These are phyloP conservation scores for Leishmania gerbilli DNA, from an alignment of 208 protist genomes.

Conservation along the genomic window DNA sequence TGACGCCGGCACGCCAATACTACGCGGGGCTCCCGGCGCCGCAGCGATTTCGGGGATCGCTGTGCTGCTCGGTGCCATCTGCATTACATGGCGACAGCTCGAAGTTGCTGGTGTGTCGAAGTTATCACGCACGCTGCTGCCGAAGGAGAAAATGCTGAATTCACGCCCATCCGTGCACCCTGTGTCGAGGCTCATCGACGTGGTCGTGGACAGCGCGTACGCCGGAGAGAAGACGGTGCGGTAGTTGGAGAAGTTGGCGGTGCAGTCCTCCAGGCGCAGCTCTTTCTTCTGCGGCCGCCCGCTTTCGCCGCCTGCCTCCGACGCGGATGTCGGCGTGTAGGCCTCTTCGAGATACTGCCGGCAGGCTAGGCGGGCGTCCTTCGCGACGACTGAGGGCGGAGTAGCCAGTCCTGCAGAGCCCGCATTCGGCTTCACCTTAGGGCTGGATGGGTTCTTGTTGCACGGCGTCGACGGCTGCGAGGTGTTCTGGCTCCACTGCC, in stretches of 20 bases:
- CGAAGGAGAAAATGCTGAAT: conserved; percentile 33
- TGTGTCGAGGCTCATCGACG: conserved; percentile 21
- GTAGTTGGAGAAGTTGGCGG: neutral
- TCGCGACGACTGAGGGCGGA: conserved; percentile 13
- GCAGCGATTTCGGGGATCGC: neutral
- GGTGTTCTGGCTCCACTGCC: neutral
- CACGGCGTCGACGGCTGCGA: conserved; percentile 18
- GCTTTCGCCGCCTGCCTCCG: conserved; percentile 12
- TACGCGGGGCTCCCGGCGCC: neutral
- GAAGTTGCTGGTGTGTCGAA: neutral
- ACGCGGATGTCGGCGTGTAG: conserved; percentile 8
- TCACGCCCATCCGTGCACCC: conserved; percentile 26
- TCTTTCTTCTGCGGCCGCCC: conserved; percentile 24
- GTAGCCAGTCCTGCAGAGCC: neutral
- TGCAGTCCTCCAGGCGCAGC: conserved; percentile 22
- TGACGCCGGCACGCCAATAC: neutral
- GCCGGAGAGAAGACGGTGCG: conserved; percentile 10
- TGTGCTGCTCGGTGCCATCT: neutral
- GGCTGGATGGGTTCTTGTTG: neutral
- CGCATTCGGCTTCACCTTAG: neutral
- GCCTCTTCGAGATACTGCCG: conserved; percentile 20
- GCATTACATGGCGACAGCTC: neutral
- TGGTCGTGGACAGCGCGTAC: conserved; percentile 11
- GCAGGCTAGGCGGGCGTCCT: conserved; percentile 29
- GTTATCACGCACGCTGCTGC: conserved; percentile 25